Percentiles rank a stretch among this genome's conserved stretches.
Conservation (phyloP, 768 basidiomycete genomes). For the Cystobasidium tubakii region DNA sequence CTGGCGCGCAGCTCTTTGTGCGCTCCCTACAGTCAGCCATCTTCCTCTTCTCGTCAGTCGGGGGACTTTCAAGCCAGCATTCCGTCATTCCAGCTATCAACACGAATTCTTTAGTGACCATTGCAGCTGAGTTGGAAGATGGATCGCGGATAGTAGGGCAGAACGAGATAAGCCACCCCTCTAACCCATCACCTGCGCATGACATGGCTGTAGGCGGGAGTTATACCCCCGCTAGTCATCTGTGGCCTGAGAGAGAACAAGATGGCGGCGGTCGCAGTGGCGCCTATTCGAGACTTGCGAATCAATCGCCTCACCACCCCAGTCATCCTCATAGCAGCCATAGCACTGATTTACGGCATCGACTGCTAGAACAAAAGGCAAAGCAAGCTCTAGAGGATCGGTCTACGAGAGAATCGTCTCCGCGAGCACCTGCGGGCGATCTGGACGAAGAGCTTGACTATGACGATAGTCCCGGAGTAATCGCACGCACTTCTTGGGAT, state of each 20-base stretch:
- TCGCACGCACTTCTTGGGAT: conserved; percentile 15
- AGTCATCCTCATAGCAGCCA: conserved; percentile 1
- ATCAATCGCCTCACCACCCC: not conserved
- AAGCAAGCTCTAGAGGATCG: conserved; percentile 1
- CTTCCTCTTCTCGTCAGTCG: conserved; percentile 86
- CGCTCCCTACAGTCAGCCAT: conserved; percentile 87
- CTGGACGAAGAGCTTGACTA: conserved; percentile 17
- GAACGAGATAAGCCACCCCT: conserved; percentile 89
- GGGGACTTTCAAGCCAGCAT: conserved; percentile 69
- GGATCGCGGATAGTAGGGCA: conserved; percentile 76
- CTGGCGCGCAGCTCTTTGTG: conserved; percentile 82
- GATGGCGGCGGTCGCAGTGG: not conserved
- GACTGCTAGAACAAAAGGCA: conserved; percentile 8
- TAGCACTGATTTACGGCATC: conserved; percentile 1
- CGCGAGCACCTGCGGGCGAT: not conserved
- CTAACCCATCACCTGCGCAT: not conserved
- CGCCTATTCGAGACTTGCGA: not conserved
- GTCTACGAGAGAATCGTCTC: not conserved
- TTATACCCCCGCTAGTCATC: not conserved
- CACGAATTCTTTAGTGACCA: conserved; percentile 90
- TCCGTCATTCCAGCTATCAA: conserved; percentile 83
- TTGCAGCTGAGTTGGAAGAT: conserved; percentile 75
- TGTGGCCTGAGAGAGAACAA: not conserved
- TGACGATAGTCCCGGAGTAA: conserved; percentile 16
- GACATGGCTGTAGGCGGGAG: conserved; percentile 15